Base-by-base conservation (phyloP, 2,329 filamentous ascomycete species). In the Juglanconis juglandina region DNA sequence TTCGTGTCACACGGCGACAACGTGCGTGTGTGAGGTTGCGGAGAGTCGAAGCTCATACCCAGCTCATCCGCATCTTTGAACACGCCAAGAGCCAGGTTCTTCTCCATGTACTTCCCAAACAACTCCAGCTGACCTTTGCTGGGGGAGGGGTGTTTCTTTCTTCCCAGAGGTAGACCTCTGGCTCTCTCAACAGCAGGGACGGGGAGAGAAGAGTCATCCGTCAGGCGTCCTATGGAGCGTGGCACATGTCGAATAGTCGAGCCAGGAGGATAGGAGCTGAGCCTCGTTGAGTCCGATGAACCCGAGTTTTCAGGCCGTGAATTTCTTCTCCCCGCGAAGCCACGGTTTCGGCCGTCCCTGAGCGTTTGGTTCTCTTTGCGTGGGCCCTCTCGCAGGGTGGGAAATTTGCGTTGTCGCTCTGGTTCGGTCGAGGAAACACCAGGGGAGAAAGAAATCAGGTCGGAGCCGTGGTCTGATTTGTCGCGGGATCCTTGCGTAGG, bases 111-210 rank as follows among this genome's bases (percentile, higher is more conserved):
- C 30, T 60, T 56, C 11, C 61, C 41, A 32, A 79, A 66, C n/a
- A 72, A 66, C 53, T 77, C 71, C 30, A 79, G 66, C 9, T 71
- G 72, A 35, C 70, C 68, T 60, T 78, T 78, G 67, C 73, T 77
- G 2, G 77, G 77, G 2, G 77, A 79, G 5, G 77, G 77, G 44
- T 79, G 77, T 59, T 79, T 79, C 69, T 79, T 79, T 14, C 49
- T 42, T 14, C 58, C 47, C 11, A 58, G 17, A 3, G 34, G 30
- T 11, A 42, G 51, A 3, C 13, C 34, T 14, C 33, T 54, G 13
- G 33, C 46, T 3, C 54, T 54, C 24, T 47, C 39, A 11, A 44
- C 49, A 11, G 44, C 41, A 8, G 56, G 51, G 39, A 51, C 24
- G 9, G 54, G 41, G 17, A 63, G n/a, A 5, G 48, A 24, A 1